These are phyloP conservation scores for Arachnopeziza araneosa DNA, from an alignment of 2,329 filamentous ascomycete species.

Conservation along the genomic window DNA sequence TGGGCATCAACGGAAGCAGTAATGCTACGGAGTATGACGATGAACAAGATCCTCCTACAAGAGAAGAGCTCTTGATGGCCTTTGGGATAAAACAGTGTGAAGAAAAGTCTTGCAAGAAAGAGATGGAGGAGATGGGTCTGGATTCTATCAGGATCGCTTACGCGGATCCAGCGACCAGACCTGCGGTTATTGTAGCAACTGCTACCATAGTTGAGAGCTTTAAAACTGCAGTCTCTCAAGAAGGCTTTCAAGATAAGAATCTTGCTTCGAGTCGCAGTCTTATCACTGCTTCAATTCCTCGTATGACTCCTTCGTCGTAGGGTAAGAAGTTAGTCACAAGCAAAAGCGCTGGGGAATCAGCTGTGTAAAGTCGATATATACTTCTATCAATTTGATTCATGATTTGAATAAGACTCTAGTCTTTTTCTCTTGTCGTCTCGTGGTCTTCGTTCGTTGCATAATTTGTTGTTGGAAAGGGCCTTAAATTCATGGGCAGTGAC, in stretches of 20 bases:
- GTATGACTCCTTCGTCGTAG: not conserved
- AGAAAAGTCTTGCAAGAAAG: not conserved
- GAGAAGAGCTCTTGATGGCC: not conserved
- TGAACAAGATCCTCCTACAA: not conserved
- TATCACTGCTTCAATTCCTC: not conserved
- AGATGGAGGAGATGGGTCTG: not conserved
- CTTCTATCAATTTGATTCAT: too few species aligned
- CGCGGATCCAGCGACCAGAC: not conserved
- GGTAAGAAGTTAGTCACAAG: too few species aligned
- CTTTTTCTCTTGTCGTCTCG: too few species aligned
- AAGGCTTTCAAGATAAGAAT: not conserved
- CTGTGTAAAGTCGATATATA: too few species aligned
- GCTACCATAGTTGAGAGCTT: not conserved
- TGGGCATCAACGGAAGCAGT: not conserved
- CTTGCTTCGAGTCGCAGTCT: not conserved
- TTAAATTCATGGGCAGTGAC: too few species aligned
- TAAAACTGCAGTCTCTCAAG: not conserved
- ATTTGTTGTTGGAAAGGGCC: too few species aligned
- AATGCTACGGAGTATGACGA: not conserved
- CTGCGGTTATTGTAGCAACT: not conserved
- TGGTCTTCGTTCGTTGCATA: too few species aligned
- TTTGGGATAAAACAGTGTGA: conserved; percentile 1
- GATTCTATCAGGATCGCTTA: conserved; percentile 1
- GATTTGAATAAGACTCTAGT: too few species aligned
- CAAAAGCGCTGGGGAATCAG: too few species aligned